These are phyloP conservation scores for Hortiboletus flavorubellus DNA, from an alignment of 768 basidiomycete genomes.

Conservation along the genomic window DNA sequence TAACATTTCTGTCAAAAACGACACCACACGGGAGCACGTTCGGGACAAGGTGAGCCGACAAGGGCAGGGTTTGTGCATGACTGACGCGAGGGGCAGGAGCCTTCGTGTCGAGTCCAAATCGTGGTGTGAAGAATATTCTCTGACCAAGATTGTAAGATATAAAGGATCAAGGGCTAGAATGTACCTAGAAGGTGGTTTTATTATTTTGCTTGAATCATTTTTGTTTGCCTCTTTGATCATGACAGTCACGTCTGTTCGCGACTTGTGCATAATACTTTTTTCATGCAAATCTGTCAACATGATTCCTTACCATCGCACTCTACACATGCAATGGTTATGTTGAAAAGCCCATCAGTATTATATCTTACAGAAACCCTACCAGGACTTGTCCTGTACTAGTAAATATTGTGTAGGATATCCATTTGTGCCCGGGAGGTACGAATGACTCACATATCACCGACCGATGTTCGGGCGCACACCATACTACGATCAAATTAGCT, in stretches of 20 bases:
- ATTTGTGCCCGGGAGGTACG: too few relatives aligned
- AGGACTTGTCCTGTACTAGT: too few relatives aligned
- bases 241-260: not conserved
- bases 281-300: too few relatives aligned
- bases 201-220: not conserved
- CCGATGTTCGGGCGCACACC: too few relatives aligned
- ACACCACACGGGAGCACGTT: conserved; percentile 55
- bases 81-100: conserved; percentile 11
- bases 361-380: too few relatives aligned
- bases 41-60: conserved; percentile 37
- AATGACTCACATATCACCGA: too few relatives aligned
- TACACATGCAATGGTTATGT: too few relatives aligned
- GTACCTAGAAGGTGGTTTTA: conserved; percentile 1
- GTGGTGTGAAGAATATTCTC: conserved; percentile 21
- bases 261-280: too few relatives aligned
- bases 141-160: not conserved
- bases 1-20: conserved; percentile 65
- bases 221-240: not conserved
- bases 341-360: too few relatives aligned
- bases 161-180: not conserved
- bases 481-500: too few relatives aligned
- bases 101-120: conserved; percentile 9
- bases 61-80: not conserved
- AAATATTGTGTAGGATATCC: too few relatives aligned
- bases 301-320: too few relatives aligned